Evolutionary conservation across 352 stramenopile genomes (phyloP).

Genomic region (Elongisporangium undulatum): DNA sequence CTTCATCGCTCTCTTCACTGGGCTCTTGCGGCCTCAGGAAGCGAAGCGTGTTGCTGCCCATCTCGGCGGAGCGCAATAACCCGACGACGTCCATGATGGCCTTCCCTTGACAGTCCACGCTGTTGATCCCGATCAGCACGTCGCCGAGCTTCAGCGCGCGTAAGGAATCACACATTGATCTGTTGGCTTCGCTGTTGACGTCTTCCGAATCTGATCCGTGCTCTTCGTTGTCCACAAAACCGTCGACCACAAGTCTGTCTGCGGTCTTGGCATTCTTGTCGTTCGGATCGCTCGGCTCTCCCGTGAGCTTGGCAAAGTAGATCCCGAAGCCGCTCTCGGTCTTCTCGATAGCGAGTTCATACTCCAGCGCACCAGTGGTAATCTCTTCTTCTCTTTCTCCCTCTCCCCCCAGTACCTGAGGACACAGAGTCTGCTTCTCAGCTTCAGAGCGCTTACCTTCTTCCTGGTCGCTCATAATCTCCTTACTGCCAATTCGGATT

Average conservation of each 20-base stretch:
- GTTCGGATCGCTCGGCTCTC: slow-evolving; percentile 1
- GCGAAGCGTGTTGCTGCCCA: slow-evolving; percentile 25
- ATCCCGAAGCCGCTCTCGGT: slow-evolving; percentile 33
- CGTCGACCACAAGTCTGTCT: slow-evolving; percentile 25
- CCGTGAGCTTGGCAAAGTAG: slow-evolving; percentile 29
- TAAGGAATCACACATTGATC: slow-evolving; percentile 2
- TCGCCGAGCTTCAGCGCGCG: slow-evolving; percentile 29
- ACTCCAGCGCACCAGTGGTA: not conserved
- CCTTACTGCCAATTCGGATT: not conserved
- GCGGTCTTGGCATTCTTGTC: not conserved
- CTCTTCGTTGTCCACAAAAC: slow-evolving; percentile 21
- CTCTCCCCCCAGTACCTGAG: not conserved
- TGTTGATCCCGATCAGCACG: slow-evolving; percentile 28
- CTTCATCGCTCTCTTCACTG: not conserved
- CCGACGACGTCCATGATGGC: slow-evolving; percentile 20
- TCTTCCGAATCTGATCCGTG: not conserved
- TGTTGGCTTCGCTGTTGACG: not conserved
- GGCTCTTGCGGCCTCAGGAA: slow-evolving; percentile 14
- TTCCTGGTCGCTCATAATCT: not conserved
- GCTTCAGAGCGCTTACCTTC: not conserved
- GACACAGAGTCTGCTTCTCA: not conserved
- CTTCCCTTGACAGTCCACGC: slow-evolving; percentile 14
- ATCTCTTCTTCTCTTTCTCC: not conserved
- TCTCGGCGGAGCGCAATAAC: slow-evolving; percentile 20
- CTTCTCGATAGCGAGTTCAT: slow-evolving; percentile 25